A percentile compares a stretch with the other conserved stretches of the same genome.
Conservation (phyloP, 106 monocot species). For the Phalaenopsis equestris region DNA sequence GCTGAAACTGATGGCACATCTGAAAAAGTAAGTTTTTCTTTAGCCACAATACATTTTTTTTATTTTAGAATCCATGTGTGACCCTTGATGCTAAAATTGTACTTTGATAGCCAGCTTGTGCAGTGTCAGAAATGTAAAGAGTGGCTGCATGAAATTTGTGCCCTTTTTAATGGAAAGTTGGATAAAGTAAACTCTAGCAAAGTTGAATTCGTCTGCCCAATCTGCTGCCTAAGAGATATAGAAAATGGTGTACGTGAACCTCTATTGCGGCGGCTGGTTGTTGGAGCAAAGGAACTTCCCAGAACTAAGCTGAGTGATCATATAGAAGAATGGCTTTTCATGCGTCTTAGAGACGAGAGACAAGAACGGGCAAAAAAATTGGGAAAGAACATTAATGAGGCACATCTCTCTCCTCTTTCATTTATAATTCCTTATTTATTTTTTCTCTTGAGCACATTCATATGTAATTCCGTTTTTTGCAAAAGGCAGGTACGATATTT, state of each 20-base stretch:
- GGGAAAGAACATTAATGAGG: slow-evolving; percentile 46
- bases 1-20: slow-evolving; percentile 28
- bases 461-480: neutral
- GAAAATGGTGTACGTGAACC: slow-evolving; percentile 23
- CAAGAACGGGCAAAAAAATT: slow-evolving; percentile 43
- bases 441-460: neutral
- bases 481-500: neutral
- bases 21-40: slow-evolving; percentile 38
- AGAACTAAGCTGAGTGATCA: slow-evolving; percentile 61
- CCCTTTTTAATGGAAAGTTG: slow-evolving; percentile 59
- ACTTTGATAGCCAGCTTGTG: slow-evolving; percentile 50
- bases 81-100: neutral
- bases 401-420: slow-evolving; percentile 1
- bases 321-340: slow-evolving; percentile 54
- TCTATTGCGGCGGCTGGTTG: slow-evolving; percentile 6
- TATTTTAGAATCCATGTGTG: neutral
- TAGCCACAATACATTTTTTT: neutral
- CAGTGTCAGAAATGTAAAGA: slow-evolving; percentile 61
- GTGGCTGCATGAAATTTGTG: slow-evolving; percentile 86
- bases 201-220: slow-evolving; percentile 47
- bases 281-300: slow-evolving; percentile 52
- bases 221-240: slow-evolving; percentile 40
- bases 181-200: slow-evolving; percentile 22
- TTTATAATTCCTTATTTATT: neutral
- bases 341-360: slow-evolving; percentile 43